Conservation (phyloP, 495 filamentous ascomycete genomes). For the Penicillium steckii region DNA sequence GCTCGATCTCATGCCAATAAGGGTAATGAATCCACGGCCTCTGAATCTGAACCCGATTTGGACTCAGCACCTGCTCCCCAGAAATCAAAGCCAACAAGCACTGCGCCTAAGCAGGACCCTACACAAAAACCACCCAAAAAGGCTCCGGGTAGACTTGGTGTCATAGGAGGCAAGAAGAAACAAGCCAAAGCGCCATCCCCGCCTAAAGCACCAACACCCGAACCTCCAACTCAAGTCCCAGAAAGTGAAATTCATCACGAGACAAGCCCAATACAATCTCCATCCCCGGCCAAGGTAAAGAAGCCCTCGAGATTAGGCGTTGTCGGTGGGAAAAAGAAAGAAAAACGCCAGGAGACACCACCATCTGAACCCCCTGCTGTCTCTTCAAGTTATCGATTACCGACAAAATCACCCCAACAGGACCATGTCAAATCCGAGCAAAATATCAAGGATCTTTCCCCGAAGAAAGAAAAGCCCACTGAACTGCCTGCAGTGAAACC, state of each 20-base stretch:
- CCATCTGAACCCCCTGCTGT: background rate
- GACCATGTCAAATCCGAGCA: background rate
- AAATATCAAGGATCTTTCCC: conserved; percentile 6
- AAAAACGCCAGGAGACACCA: conserved; percentile 3
- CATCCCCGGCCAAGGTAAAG: conserved; percentile 22
- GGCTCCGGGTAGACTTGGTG: conserved; percentile 26
- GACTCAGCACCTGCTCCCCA: conserved; percentile 9
- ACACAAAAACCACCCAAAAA: conserved; percentile 14
- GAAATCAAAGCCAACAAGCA: conserved; percentile 4
- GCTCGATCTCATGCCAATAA: conserved; percentile 1
- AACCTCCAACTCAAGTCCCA: background rate
- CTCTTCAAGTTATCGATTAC: background rate
- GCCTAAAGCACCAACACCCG: conserved; percentile 4
- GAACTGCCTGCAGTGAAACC: background rate
- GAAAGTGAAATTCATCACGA: background rate
- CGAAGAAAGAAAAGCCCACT: background rate
- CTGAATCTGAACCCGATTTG: conserved; percentile 20
- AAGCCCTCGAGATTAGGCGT: conserved; percentile 31
- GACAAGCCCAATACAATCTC: background rate
- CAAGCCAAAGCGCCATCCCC: conserved; percentile 6
- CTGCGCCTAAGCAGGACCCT: no score
- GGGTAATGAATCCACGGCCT: conserved; percentile 16
- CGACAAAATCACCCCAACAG: background rate
- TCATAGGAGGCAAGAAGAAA: conserved; percentile 42
- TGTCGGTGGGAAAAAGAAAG: conserved; percentile 33